phyloP scores from a whole-genome alignment of 2,329 filamentous ascomycete genomes.

The Scedosporium dehoogii region DNA sequence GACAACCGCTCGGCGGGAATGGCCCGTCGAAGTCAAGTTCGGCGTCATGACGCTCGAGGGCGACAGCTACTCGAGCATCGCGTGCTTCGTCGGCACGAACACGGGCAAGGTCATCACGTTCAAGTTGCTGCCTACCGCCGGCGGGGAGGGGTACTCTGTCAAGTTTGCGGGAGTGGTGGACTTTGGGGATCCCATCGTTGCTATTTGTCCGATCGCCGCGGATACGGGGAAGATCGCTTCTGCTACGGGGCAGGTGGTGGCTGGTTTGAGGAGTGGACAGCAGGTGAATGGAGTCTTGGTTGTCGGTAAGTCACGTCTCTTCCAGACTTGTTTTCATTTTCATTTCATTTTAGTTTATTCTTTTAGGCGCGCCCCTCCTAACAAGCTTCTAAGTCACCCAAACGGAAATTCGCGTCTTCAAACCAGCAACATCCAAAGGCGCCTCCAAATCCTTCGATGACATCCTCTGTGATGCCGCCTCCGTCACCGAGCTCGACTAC shows the following conservation, averaged over 20 bases:
- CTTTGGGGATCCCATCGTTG: slow-evolving; percentile 61
- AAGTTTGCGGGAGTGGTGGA: slow-evolving; percentile 58
- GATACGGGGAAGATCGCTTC: slow-evolving; percentile 66
- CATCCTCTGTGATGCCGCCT: slow-evolving; percentile 69
- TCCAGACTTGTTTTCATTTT: background rate
- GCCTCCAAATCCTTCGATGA: slow-evolving; percentile 85
- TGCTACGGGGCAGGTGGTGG: slow-evolving; percentile 66
- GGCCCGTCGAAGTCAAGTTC: slow-evolving; percentile 77
- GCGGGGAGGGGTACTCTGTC: slow-evolving; percentile 58
- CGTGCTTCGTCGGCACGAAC: slow-evolving; percentile 84
- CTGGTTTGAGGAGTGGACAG: slow-evolving; percentile 62
- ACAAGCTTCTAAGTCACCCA: slow-evolving; percentile 43
- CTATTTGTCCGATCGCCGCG: slow-evolving; percentile 68
- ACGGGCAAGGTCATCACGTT: slow-evolving; percentile 78
- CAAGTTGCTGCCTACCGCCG: slow-evolving; percentile 65
- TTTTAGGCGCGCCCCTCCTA: background rate
- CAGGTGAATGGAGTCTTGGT: slow-evolving; percentile 75
- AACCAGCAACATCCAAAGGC: slow-evolving; percentile 76
- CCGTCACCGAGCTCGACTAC: slow-evolving; percentile 63
- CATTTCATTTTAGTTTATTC: background rate
- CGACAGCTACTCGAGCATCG: slow-evolving; percentile 92
- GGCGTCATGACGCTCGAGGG: slow-evolving; percentile 86
- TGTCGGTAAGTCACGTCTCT: slow-evolving; percentile 42
- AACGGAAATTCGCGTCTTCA: slow-evolving; percentile 80
- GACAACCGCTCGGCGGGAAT: slow-evolving; percentile 45